Conservation (phyloP, 495 filamentous ascomycete species). For the Neurospora discreta region DNA sequence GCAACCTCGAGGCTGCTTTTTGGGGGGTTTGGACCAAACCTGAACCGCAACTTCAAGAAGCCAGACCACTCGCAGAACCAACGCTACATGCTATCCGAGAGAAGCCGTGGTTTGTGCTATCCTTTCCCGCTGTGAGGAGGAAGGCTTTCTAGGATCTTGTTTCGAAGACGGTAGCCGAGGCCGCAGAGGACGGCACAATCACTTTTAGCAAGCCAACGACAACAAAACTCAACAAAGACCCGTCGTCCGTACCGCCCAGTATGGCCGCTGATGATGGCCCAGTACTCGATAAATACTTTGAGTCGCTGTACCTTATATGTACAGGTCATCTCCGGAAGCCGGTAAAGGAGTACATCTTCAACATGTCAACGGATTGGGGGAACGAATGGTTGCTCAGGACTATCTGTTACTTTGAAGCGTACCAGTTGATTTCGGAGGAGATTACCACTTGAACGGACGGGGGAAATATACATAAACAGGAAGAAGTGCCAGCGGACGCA, state of each 20-base stretch:
- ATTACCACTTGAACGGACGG: neutral
- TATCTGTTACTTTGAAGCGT: neutral
- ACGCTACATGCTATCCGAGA: neutral
- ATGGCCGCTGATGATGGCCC: neutral
- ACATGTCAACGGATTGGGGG: neutral
- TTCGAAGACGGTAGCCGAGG: neutral
- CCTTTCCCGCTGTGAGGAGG: neutral
- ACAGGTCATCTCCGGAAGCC: neutral
- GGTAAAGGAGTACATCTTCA: neutral
- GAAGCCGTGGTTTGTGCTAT: neutral
- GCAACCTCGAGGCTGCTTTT: neutral
- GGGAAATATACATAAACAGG: neutral
- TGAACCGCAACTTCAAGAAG: neutral
- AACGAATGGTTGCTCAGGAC: neutral
- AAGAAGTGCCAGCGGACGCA: no score
- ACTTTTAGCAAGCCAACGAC: neutral
- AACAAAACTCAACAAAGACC: neutral
- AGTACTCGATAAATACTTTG: no score
- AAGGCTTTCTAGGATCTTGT: neutral
- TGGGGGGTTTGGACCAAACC: neutral
- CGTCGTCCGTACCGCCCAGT: neutral
- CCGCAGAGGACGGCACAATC: neutral
- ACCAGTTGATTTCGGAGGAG: neutral
- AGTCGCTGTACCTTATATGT: neutral
- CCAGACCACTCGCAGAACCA: neutral